phyloP scores from a whole-genome alignment of 116 monocot species.

The Zostera marina region DNA sequence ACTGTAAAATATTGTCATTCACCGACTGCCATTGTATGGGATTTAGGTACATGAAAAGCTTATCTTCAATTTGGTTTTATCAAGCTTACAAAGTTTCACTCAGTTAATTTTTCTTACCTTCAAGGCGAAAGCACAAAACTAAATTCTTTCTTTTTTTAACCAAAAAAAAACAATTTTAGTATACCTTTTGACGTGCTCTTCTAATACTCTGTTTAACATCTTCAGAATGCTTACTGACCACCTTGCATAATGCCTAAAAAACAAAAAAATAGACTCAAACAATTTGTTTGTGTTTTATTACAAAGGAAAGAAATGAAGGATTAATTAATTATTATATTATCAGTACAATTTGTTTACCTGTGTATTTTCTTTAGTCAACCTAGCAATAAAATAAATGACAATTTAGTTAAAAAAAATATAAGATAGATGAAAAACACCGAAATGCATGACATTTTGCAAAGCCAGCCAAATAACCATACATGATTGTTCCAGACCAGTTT shows the following conservation, averaged over 20 bases:
- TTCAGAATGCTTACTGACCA: slow-evolving; percentile 71
- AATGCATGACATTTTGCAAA: neutral
- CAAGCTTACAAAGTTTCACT: too few relatives aligned
- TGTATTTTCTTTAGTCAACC: slow-evolving; percentile 81
- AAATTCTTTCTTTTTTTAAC: too few relatives aligned
- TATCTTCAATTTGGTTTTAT: too few relatives aligned
- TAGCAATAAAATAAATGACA: slow-evolving; percentile 10
- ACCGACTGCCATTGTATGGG: too few relatives aligned
- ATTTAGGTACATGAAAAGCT: too few relatives aligned
- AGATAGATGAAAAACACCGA: neutral
- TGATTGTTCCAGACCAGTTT: neutral
- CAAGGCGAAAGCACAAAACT: too few relatives aligned
- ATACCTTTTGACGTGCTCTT: slow-evolving; percentile 94
- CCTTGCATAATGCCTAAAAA: slow-evolving; percentile 69
- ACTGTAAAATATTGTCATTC: too few relatives aligned
- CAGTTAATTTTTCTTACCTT: too few relatives aligned
- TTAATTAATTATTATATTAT: neutral
- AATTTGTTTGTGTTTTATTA: neutral
- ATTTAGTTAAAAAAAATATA: neutral
- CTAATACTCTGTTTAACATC: slow-evolving; percentile 92
- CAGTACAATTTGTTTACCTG: slow-evolving; percentile 36
- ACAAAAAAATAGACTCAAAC: neutral
- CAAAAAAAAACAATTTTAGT: too few relatives aligned
- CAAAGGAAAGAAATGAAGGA: slow-evolving; percentile 4
- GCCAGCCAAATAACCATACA: neutral